Conservation (phyloP, 2,329 filamentous ascomycete genomes). For the Fusarium caatingaense region DNA sequence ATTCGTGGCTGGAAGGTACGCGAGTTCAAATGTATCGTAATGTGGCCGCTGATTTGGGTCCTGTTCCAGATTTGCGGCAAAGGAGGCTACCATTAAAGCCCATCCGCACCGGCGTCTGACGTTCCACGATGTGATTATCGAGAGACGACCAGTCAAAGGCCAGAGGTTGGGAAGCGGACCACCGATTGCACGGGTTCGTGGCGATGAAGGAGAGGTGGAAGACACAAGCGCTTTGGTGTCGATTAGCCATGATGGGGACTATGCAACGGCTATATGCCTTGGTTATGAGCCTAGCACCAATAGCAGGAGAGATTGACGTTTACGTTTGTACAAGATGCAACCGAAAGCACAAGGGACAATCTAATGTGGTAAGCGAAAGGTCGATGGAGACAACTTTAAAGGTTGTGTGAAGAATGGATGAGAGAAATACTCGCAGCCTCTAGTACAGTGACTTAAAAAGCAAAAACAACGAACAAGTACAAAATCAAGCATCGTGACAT, state of each 20-base stretch:
- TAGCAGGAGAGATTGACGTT: background rate
- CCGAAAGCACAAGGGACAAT: background rate
- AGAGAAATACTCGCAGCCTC: background rate
- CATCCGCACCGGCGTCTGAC: constrained; percentile 68
- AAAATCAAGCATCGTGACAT: background rate
- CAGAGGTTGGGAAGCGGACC: constrained; percentile 53
- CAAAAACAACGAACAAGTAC: constrained; percentile 9
- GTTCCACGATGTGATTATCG: constrained; percentile 70
- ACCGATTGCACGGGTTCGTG: constrained; percentile 58
- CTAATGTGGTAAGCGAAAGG: background rate
- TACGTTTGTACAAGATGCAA: background rate
- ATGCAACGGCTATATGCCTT: constrained; percentile 77
- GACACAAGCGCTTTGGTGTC: constrained; percentile 74
- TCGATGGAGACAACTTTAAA: background rate
- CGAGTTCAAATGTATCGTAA: background rate
- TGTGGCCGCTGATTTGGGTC: constrained; percentile 11
- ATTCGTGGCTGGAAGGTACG: constrained; percentile 53
- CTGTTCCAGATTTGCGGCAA: constrained; percentile 71
- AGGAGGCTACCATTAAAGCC: constrained; percentile 81
- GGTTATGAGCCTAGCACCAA: constrained; percentile 51
- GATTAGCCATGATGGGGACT: constrained; percentile 89
- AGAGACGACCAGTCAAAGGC: constrained; percentile 42
- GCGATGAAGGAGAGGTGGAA: constrained; percentile 42
- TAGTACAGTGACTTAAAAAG: background rate
- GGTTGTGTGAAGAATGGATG: background rate